Percentiles rank a stretch among this genome's conserved stretches.
phyloP scores from a whole-genome alignment of 2,329 filamentous ascomycete genomes.

The Bertia moriformis region DNA sequence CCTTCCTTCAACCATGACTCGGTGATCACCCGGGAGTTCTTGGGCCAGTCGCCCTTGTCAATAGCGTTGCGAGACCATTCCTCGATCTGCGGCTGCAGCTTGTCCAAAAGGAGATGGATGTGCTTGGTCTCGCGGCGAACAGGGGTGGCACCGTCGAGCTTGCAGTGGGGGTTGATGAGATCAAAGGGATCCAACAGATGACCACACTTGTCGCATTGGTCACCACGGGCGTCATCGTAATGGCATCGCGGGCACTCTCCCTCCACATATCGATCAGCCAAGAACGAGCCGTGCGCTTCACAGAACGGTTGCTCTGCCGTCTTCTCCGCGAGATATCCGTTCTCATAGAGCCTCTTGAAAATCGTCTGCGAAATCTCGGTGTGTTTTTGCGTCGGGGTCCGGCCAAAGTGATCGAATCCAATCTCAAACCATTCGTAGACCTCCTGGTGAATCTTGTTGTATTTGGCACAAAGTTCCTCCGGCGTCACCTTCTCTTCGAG shows the following conservation, averaged over 20 bases:
- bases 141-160: slow-evolving; percentile 73
- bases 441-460: slow-evolving; percentile 75
- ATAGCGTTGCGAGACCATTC: slow-evolving; percentile 65
- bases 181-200: slow-evolving; percentile 52
- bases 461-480: slow-evolving; percentile 77
- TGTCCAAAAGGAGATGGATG: slow-evolving; percentile 75
- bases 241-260: slow-evolving; percentile 63
- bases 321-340: slow-evolving; percentile 75
- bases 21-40: slow-evolving; percentile 63
- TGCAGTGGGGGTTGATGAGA: slow-evolving; percentile 62
- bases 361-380: slow-evolving; percentile 88
- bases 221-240: slow-evolving; percentile 56
- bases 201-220: slow-evolving; percentile 66
- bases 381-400: slow-evolving; percentile 77
- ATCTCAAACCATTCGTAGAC: slow-evolving; percentile 97
- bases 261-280: slow-evolving; percentile 78
- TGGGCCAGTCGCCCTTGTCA: slow-evolving; percentile 61
- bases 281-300: slow-evolving; percentile 59
- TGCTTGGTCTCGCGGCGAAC: slow-evolving; percentile 75
- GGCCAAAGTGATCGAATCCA: slow-evolving; percentile 84
- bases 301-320: slow-evolving; percentile 85
- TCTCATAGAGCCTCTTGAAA: slow-evolving; percentile 74
- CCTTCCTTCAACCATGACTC: slow-evolving; percentile 73
- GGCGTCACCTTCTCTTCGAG: slow-evolving; percentile 75
- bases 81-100: slow-evolving; percentile 62